A percentile compares a stretch with the other conserved stretches of the same genome.
Evolutionary conservation across 257 asterid species (phyloP).

Genomic region (Solanum boliviense): DNA sequence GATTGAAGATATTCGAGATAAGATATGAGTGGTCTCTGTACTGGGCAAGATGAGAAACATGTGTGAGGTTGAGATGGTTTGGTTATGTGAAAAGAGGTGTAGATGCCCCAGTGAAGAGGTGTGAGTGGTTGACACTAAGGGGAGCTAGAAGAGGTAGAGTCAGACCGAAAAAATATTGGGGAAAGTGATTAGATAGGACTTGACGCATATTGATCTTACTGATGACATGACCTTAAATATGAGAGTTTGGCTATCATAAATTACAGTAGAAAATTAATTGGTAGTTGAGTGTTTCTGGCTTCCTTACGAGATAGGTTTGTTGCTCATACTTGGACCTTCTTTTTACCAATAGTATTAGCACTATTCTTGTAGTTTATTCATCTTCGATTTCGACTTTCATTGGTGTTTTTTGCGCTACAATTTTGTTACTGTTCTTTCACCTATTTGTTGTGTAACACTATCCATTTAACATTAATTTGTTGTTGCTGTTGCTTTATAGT

Average conservation of each 20-base stretch:
- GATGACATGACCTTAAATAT: too few relatives aligned
- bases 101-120: too few relatives aligned
- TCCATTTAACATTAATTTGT: background rate
- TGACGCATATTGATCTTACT: too few relatives aligned
- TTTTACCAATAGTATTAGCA: too few relatives aligned
- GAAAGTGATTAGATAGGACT: too few relatives aligned
- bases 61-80: background rate
- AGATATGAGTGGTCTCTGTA: too few relatives aligned
- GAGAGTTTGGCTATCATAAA: background rate
- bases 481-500: background rate
- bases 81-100: background rate
- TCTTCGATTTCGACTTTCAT: too few relatives aligned
- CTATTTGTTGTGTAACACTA: background rate
- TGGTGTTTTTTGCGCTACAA: too few relatives aligned
- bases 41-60: background rate
- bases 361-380: too few relatives aligned
- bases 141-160: too few relatives aligned
- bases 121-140: background rate
- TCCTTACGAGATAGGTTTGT: background rate
- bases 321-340: background rate
- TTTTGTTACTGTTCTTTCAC: background rate
- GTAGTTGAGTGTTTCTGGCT: background rate
- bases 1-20: too few relatives aligned
- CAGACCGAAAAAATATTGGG: fast-evolving
- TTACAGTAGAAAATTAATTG: too few relatives aligned